Conservation (phyloP, 306 rosid genomes). For the Lotus japonicus region DNA sequence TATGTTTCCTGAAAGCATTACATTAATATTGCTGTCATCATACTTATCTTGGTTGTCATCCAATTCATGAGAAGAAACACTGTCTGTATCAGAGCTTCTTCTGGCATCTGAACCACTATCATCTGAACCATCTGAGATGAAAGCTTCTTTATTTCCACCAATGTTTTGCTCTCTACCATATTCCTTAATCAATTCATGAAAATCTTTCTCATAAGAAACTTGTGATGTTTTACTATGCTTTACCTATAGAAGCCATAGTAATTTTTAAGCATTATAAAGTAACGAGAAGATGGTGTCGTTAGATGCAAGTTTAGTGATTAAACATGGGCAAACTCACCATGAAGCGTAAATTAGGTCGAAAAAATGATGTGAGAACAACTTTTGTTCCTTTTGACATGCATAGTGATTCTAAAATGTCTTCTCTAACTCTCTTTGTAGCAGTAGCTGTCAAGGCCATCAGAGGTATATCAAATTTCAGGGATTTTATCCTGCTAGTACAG, state of each 20-base stretch:
- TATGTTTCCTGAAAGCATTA: constrained; percentile 26
- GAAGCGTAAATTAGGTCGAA: constrained; percentile 70
- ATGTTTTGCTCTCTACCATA: constrained; percentile 41
- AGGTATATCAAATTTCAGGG: constrained; percentile 64
- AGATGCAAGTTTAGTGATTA: background rate
- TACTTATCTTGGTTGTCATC: constrained; percentile 35
- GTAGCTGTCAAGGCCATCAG: constrained; percentile 97
- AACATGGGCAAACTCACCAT: constrained; percentile 45
- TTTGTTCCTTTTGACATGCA: constrained; percentile 65
- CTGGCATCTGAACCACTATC: constrained; percentile 23
- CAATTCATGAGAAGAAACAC: constrained; percentile 31
- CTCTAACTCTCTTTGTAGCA: constrained; percentile 67
- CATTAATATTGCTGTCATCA: constrained; percentile 30
- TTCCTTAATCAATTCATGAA: constrained; percentile 44
- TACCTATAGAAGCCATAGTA: constrained; percentile 46
- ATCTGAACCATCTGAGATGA: constrained; percentile 27
- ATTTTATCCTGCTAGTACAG: constrained; percentile 50
- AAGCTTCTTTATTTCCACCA: constrained; percentile 36
- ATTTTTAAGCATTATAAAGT: background rate
- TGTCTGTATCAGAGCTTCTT: constrained; percentile 34
- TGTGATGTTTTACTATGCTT: constrained; percentile 67
- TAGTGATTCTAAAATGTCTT: constrained; percentile 72
- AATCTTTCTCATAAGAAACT: constrained; percentile 66
- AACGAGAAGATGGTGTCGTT: background rate
- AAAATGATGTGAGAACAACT: constrained; percentile 77